Base-by-base conservation (phyloP, 306 rosid genomes). In the Rosa multiflora region DNA sequence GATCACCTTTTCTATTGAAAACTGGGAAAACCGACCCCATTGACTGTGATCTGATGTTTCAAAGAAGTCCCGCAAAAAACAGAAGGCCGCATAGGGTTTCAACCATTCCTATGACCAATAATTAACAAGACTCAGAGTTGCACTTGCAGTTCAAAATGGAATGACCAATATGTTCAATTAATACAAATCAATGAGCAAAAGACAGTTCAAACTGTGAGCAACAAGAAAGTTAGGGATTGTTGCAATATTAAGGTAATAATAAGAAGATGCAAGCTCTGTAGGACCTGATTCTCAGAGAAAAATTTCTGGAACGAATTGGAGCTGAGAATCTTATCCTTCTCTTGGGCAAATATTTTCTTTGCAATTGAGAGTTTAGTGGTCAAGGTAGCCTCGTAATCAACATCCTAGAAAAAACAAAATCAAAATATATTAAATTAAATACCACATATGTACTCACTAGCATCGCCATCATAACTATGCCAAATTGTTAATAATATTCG, bases 21-120 rank as follows among this genome's bases (percentile, higher is more conserved):
- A 92, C 76, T 83, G 74, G 77, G 97, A 91, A 87, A 86, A 95
- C 47, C 92, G 83, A 55, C 99, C 99, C 99, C 99, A 95, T 86
- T 95, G 90, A 82, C 88, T 90, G 67, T 86, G 98, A 70, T 95
- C 99, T 78, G 99, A 89, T 59, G 98, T 95, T 88, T 91, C 99
- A 80, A 95, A 95, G 82, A 95, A 95, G 88, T 92, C 99, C 67
- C 98, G 87, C 84, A 92, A 77, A 88, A 95, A 92, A 80, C 99
- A 92, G 92, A 88, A 92, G 43, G 94, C 99, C 32, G 98, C 97
- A 69, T 91, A 95, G 69, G 99, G 99, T 79, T 90, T 92, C 87
- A 95, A 81, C 99, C 99, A 95, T 84, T 88, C 98, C 99, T 95
- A 74, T 76, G 77, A 75, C 43, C 84, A 86, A 79, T 46, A 75